Evolutionary conservation across 2,329 filamentous ascomycete species (phyloP), one percentile per base, ranked within the genome.

Genomic region (Thielaviopsis musarum): DNA sequence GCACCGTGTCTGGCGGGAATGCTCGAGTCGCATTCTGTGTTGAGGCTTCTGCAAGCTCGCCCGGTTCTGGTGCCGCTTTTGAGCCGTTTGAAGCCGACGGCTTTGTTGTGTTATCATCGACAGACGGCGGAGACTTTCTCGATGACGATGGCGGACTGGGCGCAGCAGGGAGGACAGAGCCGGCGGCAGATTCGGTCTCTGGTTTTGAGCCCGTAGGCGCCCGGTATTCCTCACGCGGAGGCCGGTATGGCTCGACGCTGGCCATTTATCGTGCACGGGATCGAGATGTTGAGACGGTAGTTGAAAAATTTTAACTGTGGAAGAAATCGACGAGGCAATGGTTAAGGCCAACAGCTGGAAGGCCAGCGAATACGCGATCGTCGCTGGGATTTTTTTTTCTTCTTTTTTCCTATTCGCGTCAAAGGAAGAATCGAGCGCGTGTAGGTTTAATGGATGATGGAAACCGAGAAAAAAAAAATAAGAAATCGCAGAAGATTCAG

Each of bases 231-330:
- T 82, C 79, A 62, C 78, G 74, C 56, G 75, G 72, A 58, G 78
- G 78, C 63, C 79, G 74, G 65, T 82, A 82, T 66, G 77, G 72
- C 67, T 82, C 79, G 69, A 82, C 76, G 68, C 77, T 81, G 63
- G 79, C 79, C 80, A 82, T 82, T 49, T 49, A 21, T n/a, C 1
- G 2, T 4, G 38, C 5, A n/a, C 15, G 38, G 38, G 15, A 17
- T 45, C 38, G 38, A 45, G 38, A 34, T 15, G 22, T 21, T 24
- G 55, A 17, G 51, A 26, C 28, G 51, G 5, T 52, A 15, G 22
- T 26, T 21, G n/a, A 2, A 17, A 19, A 22, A 28, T 5, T 19
- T 7, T 41, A 34, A 10, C 12, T 19, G 49, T 2, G 19, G 30
- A 2, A 2, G 12, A 26, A 19, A 26, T 45, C 38, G 38, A 45